A percentile compares a stretch with the other conserved stretches of the same genome.
phyloP scores from a whole-genome alignment of 495 filamentous ascomycete genomes.

The Lentithecium fluviatile region DNA sequence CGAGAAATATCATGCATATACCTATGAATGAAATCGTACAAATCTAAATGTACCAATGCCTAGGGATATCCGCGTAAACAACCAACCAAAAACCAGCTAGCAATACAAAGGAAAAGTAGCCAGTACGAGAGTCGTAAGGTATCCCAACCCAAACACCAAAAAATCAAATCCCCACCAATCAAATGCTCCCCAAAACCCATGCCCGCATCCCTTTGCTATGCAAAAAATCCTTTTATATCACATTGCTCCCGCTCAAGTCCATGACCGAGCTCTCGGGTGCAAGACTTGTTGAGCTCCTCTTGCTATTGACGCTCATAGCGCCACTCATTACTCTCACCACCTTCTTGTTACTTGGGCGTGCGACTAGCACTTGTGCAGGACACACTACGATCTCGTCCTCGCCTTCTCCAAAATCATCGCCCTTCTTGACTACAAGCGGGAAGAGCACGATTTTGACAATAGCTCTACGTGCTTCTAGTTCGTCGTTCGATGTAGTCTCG shows the following conservation, averaged over 20 bases:
- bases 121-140: slow-evolving; percentile 25
- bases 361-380: slow-evolving; percentile 88
- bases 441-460: slow-evolving; percentile 89
- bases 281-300: slow-evolving; percentile 36
- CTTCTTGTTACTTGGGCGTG: slow-evolving; percentile 45
- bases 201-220: neutral
- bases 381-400: slow-evolving; percentile 92
- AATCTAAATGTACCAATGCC: slow-evolving; percentile 3
- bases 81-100: slow-evolving; percentile 4
- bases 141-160: slow-evolving; percentile 6
- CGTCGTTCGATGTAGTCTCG: slow-evolving; percentile 65
- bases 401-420: slow-evolving; percentile 77
- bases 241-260: slow-evolving; percentile 32
- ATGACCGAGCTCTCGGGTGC: slow-evolving; percentile 34
- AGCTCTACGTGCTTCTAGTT: slow-evolving; percentile 70
- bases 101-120: slow-evolving; percentile 1
- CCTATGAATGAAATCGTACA: slow-evolving; percentile 8
- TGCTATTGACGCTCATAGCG: slow-evolving; percentile 45
- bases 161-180: slow-evolving; percentile 5
- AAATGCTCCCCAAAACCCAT: neutral
- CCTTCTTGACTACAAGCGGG: slow-evolving; percentile 91
- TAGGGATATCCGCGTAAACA: neutral
- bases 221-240: slow-evolving; percentile 25
- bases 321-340: slow-evolving; percentile 47
- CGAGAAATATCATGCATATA: no score